These are phyloP conservation scores for Talaromyces islandicus DNA, from an alignment of 2,329 filamentous ascomycete species.

Conservation along the genomic window DNA sequence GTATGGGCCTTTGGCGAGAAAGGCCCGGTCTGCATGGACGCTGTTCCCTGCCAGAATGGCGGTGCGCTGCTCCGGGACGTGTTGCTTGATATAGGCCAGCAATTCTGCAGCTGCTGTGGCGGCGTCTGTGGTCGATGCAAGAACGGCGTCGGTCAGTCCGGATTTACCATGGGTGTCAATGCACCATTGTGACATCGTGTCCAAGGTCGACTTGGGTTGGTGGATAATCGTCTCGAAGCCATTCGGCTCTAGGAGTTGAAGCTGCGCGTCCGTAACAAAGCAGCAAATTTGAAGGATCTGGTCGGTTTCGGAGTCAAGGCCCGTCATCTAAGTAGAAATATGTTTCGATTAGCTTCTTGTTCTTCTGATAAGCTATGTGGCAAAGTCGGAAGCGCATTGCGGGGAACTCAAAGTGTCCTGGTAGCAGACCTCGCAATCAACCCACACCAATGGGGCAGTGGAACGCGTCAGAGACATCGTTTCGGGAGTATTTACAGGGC, in stretches of 20 bases:
- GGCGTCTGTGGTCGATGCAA: conserved; percentile 66
- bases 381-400: not conserved
- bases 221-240: conserved; percentile 80
- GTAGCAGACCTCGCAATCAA: conserved; percentile 62
- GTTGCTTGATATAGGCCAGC: conserved; percentile 68
- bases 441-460: conserved; percentile 71
- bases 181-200: conserved; percentile 86
- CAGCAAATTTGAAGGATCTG: conserved; percentile 89
- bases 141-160: conserved; percentile 73
- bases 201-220: conserved; percentile 63
- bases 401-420: not conserved
- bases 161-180: conserved; percentile 68
- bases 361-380: not conserved
- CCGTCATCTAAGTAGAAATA: conserved; percentile 68
- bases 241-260: conserved; percentile 66
- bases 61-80: conserved; percentile 60
- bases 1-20: conserved; percentile 71
- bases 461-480: conserved; percentile 44
- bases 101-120: conserved; percentile 66
- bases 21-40: conserved; percentile 82
- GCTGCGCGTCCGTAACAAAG: conserved; percentile 75
- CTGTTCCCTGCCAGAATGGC: conserved; percentile 86
- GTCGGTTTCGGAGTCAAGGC: conserved; percentile 70
- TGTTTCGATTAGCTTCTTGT: conserved; percentile 4
- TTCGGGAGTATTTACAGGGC: not conserved